Conservation (phyloP, 1,139 yeast species). For the Hansenula sp. region DNA sequence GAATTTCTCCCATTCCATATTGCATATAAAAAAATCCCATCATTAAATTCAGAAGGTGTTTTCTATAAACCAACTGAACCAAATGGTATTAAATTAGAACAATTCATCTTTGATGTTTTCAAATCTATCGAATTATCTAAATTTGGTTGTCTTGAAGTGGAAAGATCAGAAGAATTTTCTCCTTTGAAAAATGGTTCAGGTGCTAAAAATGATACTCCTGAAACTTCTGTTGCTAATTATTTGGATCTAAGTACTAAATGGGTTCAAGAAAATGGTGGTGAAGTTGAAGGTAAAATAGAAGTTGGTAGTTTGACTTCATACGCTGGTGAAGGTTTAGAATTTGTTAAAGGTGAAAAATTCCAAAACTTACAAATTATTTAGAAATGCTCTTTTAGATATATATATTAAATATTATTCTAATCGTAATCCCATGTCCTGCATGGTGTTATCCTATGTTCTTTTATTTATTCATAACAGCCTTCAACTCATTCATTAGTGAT, state of each 20-base stretch:
- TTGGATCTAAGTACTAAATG: constrained; percentile 72
- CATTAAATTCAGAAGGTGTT: constrained; percentile 46
- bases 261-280: constrained; percentile 68
- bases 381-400: background rate
- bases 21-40: constrained; percentile 85
- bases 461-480: constrained; percentile 1
- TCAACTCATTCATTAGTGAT: constrained; percentile 13
- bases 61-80: constrained; percentile 60
- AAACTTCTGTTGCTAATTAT: constrained; percentile 67
- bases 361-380: constrained; percentile 26
- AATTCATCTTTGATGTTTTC: constrained; percentile 95
- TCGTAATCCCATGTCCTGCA: constrained; percentile 1
- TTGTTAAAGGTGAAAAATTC: constrained; percentile 48
- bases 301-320: constrained; percentile 73
- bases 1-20: constrained; percentile 83
- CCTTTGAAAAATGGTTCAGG: constrained; percentile 93
- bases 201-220: constrained; percentile 77
- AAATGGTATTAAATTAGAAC: constrained; percentile 93
- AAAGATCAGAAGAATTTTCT: constrained; percentile 78
- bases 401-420: background rate
- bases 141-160: constrained; percentile 93
- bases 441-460: background rate
- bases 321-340: constrained; percentile 76
- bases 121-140: constrained; percentile 66
- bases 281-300: constrained; percentile 55